Evolutionary conservation across 441 rosid genomes (phyloP).

Genomic region (Erysimum cheiri): DNA sequence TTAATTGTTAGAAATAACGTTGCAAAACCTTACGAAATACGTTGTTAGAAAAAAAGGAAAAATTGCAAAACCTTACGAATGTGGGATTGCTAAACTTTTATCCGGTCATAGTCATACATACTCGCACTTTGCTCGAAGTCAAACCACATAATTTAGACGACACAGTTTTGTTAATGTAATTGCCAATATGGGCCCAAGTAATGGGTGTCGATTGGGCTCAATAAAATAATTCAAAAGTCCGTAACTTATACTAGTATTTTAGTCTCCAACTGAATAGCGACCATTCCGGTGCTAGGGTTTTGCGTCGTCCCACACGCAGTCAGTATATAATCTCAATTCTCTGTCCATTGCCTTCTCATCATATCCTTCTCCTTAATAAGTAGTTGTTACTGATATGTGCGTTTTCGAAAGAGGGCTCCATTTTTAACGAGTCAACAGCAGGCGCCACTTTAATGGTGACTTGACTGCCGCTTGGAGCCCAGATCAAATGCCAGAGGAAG

Average conservation of each 20-base stretch:
- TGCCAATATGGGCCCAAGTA: not conserved
- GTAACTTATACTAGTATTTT: too few relatives aligned
- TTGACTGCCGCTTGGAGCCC: constrained; percentile 50
- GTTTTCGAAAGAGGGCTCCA: constrained; percentile 28
- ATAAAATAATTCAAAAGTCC: too few relatives aligned
- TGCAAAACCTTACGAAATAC: too few relatives aligned
- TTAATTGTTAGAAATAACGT: too few relatives aligned
- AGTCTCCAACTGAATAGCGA: not conserved
- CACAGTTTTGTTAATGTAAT: not conserved
- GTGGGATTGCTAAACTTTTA: too few relatives aligned
- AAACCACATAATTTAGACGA: too few relatives aligned
- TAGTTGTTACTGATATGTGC: not conserved
- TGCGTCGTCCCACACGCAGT: not conserved
- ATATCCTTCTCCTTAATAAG: not conserved
- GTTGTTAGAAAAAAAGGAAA: too few relatives aligned
- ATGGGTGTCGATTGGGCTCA: not conserved
- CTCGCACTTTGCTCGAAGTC: too few relatives aligned
- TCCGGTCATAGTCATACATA: too few relatives aligned
- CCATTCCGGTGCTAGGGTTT: constrained; percentile 33
- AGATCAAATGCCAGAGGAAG: constrained; percentile 40
- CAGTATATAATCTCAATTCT: not conserved
- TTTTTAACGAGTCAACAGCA: constrained; percentile 44
- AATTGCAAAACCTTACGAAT: too few relatives aligned
- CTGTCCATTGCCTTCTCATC: not conserved
- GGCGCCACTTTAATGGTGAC: constrained; percentile 41